These are phyloP conservation scores for Claviceps pazoutovae DNA, from an alignment of 2,329 filamentous ascomycete species.

Conservation along the genomic window DNA sequence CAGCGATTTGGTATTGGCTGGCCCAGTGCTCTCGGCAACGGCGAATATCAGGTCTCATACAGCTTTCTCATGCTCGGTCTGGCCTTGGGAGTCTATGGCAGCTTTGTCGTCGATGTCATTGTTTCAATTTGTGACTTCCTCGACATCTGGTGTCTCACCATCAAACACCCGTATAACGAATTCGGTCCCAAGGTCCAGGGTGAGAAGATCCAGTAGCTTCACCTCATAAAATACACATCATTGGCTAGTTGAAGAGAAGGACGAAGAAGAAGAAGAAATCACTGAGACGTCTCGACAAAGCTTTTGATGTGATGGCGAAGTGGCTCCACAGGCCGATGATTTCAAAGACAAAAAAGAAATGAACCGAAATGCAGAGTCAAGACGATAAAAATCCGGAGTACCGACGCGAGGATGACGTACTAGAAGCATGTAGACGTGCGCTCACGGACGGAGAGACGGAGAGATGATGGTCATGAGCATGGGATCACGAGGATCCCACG, in stretches of 20 bases:
- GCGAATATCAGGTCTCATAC: constrained; percentile 80
- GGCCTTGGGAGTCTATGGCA: constrained; percentile 84
- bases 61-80: constrained; percentile 79
- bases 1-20: constrained; percentile 50
- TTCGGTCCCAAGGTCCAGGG: constrained; percentile 17
- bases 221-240: background rate
- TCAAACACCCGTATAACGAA: constrained; percentile 64
- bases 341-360: background rate
- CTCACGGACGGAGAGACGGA: background rate
- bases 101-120: constrained; percentile 94
- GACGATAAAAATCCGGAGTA: background rate
- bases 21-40: constrained; percentile 61
- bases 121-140: constrained; percentile 95
- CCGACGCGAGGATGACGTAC: background rate
- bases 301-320: background rate
- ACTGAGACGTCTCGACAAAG: background rate
- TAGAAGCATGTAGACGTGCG: background rate
- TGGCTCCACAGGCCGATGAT: background rate
- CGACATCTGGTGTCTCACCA: constrained; percentile 96
- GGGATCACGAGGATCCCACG: background rate
- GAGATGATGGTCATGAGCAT: background rate
- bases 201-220: constrained; percentile 25
- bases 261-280: background rate
- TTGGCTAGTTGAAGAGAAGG: background rate
- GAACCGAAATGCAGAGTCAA: background rate